Evolutionary conservation across 805 yeast genomes (phyloP).

Genomic region (Saturnispora gosingensis): DNA sequence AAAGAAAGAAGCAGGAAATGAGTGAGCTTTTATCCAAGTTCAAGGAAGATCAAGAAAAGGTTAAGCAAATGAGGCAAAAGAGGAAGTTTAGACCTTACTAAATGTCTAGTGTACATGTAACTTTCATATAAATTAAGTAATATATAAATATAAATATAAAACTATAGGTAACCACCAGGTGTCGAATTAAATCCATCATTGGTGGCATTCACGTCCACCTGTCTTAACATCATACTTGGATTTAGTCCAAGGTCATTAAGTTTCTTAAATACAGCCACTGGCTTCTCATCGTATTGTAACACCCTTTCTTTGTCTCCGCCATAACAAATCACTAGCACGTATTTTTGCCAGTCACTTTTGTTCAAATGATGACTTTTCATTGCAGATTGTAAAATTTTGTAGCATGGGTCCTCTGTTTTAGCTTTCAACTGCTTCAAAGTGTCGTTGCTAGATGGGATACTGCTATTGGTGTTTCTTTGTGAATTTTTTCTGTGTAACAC

Average conservation of each 20-base stretch:
- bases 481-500: background rate
- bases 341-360: constrained; percentile 76
- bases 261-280: constrained; percentile 77
- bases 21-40: constrained; percentile 75
- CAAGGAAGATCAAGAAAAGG: constrained; percentile 83
- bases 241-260: constrained; percentile 76
- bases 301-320: constrained; percentile 89
- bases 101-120: constrained; percentile 3
- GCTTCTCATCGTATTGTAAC: constrained; percentile 75
- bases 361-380: constrained; percentile 75
- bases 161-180: constrained; percentile 35
- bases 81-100: constrained; percentile 80
- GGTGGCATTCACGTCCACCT: constrained; percentile 48
- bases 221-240: constrained; percentile 89
- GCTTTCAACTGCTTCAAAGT: constrained; percentile 80
- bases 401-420: constrained; percentile 84
- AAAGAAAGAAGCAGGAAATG: constrained; percentile 86
- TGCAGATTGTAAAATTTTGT: constrained; percentile 78
- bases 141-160: background rate
- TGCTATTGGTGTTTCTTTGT: constrained; percentile 15
- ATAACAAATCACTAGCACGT: constrained; percentile 80
- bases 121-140: background rate
- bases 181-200: constrained; percentile 20
- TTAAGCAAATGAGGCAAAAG: constrained; percentile 67
- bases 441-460: constrained; percentile 29